Percentiles rank a stretch among this genome's conserved stretches.
phyloP scores from a whole-genome alignment of 2,329 filamentous ascomycete species.

The Chaetomium olivaceum region DNA sequence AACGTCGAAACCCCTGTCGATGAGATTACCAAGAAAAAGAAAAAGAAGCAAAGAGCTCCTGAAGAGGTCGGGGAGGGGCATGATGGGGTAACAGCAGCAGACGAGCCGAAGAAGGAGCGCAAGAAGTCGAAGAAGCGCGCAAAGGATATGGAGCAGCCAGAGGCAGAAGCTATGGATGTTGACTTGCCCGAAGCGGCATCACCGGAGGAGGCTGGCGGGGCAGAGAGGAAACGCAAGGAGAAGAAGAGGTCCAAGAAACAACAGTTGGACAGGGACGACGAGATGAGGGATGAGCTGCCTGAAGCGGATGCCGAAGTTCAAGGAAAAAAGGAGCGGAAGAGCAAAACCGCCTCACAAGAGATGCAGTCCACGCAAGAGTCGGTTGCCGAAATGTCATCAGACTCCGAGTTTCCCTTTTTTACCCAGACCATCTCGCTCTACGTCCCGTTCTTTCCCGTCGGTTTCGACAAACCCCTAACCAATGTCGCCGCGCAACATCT shows the following conservation, averaged over 20 bases:
- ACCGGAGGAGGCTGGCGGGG: slow-evolving; percentile 15
- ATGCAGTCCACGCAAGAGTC: slow-evolving; percentile 31
- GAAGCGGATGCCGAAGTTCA: slow-evolving; percentile 16
- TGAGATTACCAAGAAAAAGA: slow-evolving; percentile 27
- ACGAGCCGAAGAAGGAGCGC: slow-evolving; percentile 42
- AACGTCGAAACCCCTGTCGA: neutral
- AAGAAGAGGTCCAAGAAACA: slow-evolving; percentile 41
- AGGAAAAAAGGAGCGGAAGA: slow-evolving; percentile 37
- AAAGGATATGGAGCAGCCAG: slow-evolving; percentile 17
- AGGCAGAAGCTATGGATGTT: slow-evolving; percentile 25
- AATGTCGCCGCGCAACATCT: slow-evolving; percentile 73
- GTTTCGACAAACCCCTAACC: slow-evolving; percentile 68
- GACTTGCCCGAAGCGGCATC: slow-evolving; percentile 18
- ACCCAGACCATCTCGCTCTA: slow-evolving; percentile 79
- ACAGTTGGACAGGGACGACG: slow-evolving; percentile 31
- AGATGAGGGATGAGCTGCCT: neutral
- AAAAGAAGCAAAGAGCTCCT: slow-evolving; percentile 28
- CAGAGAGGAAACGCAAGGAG: slow-evolving; percentile 36
- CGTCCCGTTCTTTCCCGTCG: slow-evolving; percentile 70
- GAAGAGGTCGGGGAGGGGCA: slow-evolving; percentile 16
- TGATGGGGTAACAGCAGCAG: slow-evolving; percentile 24
- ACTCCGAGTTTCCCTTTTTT: slow-evolving; percentile 68
- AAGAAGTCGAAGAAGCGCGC: slow-evolving; percentile 41
- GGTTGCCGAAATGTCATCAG: slow-evolving; percentile 42
- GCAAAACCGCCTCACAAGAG: slow-evolving; percentile 35